These are phyloP conservation scores for Cunninghamia lanceolata DNA, from an alignment of 75 land plant genomes.

Conservation along the genomic window DNA sequence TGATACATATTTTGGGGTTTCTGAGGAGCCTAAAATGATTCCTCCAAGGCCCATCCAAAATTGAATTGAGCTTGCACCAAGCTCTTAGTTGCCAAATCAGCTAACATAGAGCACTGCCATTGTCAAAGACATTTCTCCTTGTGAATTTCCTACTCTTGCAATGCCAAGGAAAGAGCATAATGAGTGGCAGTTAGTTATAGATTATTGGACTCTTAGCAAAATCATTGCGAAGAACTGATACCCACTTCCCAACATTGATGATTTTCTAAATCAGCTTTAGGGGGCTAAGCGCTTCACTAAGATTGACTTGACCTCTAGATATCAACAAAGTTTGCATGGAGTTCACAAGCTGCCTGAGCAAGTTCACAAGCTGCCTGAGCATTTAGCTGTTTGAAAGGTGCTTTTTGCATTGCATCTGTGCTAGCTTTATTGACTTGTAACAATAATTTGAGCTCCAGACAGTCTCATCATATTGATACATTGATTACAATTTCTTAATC, in stretches of 20 bases:
- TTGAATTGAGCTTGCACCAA: neutral
- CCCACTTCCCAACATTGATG: neutral
- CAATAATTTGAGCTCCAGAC: too few relatives aligned
- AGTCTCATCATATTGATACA: too few relatives aligned
- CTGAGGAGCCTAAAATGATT: neutral
- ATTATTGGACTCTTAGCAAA: neutral
- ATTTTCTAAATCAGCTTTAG: slow-evolving; percentile 1
- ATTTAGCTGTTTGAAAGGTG: neutral
- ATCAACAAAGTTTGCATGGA: neutral
- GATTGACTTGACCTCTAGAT: neutral
- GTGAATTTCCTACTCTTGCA: neutral
- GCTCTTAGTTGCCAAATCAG: neutral
- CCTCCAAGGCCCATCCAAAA: neutral
- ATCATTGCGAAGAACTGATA: neutral
- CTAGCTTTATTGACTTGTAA: too few relatives aligned
- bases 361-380: neutral
- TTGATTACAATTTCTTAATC: too few relatives aligned
- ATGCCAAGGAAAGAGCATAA: neutral
- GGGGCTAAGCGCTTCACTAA: slow-evolving; percentile 1
- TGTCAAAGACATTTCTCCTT: neutral
- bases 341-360: neutral
- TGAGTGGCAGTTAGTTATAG: neutral
- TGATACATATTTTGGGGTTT: neutral
- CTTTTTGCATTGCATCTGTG: neutral
- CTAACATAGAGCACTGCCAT: neutral